Evolutionary conservation across 495 filamentous ascomycete genomes (phyloP).

Genomic region (Xylaria telfairii): DNA sequence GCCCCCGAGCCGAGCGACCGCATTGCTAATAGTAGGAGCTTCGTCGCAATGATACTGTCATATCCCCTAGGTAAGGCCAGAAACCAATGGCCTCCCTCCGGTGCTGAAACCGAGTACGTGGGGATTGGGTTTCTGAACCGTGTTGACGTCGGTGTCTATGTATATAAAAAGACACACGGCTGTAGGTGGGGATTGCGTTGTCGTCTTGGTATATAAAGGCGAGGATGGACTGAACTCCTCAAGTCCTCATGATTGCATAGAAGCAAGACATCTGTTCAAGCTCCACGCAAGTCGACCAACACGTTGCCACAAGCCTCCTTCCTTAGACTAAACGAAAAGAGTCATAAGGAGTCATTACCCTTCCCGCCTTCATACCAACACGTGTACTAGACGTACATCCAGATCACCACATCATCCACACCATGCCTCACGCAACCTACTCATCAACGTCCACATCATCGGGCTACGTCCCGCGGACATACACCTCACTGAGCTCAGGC

Average conservation of each 20-base stretch:
- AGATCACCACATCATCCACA: neutral
- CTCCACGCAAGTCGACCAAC: neutral
- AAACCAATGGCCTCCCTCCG: neutral
- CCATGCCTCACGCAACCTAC: slow-evolving; percentile 6
- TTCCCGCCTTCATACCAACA: neutral
- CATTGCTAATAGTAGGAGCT: slow-evolving; percentile 10
- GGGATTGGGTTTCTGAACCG: neutral
- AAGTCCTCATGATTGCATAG: neutral
- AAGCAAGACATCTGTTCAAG: neutral
- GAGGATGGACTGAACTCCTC: neutral
- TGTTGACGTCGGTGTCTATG: neutral
- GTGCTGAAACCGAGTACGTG: neutral
- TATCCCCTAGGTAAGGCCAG: neutral
- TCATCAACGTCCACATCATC: neutral
- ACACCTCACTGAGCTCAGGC: neutral
- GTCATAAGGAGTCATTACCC: neutral
- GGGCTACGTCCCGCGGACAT: neutral
- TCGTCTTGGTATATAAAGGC: neutral
- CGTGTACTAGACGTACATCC: too few species aligned
- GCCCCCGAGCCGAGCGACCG: neutral
- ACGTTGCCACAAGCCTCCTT: neutral
- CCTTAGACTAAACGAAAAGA: neutral
- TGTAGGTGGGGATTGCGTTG: neutral
- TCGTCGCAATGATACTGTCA: neutral
- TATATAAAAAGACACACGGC: neutral